These are phyloP conservation scores for Incumbomyces lentus DNA, from an alignment of 2,329 filamentous ascomycete species.

Conservation along the genomic window DNA sequence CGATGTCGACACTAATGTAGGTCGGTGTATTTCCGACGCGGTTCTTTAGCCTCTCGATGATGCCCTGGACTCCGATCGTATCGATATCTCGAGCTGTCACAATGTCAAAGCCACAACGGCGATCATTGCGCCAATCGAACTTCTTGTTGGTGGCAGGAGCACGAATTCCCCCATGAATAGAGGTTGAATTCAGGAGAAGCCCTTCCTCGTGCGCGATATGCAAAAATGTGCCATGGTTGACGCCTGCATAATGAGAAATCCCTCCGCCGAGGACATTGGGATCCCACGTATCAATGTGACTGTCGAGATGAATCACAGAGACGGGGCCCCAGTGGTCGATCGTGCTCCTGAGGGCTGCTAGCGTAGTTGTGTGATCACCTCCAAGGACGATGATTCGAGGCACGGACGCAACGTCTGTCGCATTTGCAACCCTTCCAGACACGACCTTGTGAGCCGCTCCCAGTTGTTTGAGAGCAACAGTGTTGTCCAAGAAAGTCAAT, in stretches of 20 bases:
- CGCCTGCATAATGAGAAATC: slow-evolving; percentile 42
- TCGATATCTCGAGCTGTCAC: slow-evolving; percentile 45
- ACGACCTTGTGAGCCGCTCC: slow-evolving; percentile 41
- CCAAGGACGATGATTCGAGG: slow-evolving; percentile 45
- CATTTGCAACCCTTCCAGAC: slow-evolving; percentile 36
- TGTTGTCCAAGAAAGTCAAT: slow-evolving; percentile 44
- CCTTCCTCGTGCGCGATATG: slow-evolving; percentile 50
- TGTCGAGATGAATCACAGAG: slow-evolving; percentile 50
- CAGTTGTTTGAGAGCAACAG: slow-evolving; percentile 44
- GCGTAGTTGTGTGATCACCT: slow-evolving; percentile 47
- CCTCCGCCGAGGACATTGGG: slow-evolving; percentile 43
- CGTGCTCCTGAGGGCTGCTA: slow-evolving; percentile 42
- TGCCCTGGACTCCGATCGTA: slow-evolving; percentile 35
- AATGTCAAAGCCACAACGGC: slow-evolving; percentile 45
- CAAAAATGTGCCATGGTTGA: slow-evolving; percentile 48
- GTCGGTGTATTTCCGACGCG: slow-evolving; percentile 39
- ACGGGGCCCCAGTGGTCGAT: slow-evolving; percentile 41
- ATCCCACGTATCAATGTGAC: slow-evolving; percentile 47
- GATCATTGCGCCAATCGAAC: slow-evolving; percentile 42
- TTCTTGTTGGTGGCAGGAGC: slow-evolving; percentile 41
- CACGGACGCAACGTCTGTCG: slow-evolving; percentile 28
- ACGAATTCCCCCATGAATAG: slow-evolving; percentile 47
- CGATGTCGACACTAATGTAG: slow-evolving; percentile 48
- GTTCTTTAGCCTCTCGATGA: slow-evolving; percentile 39
- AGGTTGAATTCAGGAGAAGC: slow-evolving; percentile 40